These are phyloP conservation scores for Calonectria pseudoturangicola DNA, from an alignment of 2,329 filamentous ascomycete species.

Conservation along the genomic window DNA sequence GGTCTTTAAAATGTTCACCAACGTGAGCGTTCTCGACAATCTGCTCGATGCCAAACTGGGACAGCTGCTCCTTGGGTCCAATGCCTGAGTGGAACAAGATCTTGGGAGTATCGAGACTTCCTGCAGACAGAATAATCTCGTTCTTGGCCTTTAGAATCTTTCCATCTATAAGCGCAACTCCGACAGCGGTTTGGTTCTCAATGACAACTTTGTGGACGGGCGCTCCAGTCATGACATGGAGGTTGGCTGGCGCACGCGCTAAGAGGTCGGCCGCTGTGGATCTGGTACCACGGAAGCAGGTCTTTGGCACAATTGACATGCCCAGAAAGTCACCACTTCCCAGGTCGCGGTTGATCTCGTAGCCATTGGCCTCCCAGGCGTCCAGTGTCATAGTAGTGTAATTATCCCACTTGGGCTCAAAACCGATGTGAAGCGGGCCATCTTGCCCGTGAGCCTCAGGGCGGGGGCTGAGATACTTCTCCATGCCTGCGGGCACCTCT, in stretches of 20 bases:
- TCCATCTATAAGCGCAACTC: constrained; percentile 41
- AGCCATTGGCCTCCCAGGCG: constrained; percentile 41
- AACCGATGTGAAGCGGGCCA: constrained; percentile 42
- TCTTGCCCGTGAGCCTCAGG: constrained; percentile 38
- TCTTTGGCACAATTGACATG: constrained; percentile 40
- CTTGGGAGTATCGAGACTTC: constrained; percentile 44
- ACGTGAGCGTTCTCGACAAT: constrained; percentile 35
- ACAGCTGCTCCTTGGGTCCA: constrained; percentile 33
- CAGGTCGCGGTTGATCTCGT: constrained; percentile 40
- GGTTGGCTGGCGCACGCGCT: constrained; percentile 30
- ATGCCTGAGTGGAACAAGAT: constrained; percentile 47
- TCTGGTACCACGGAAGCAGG: constrained; percentile 40
- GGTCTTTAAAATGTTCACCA: constrained; percentile 42
- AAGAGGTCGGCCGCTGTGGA: constrained; percentile 40
- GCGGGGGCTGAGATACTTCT: constrained; percentile 41
- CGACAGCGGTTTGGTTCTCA: constrained; percentile 26
- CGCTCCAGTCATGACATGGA: constrained; percentile 37
- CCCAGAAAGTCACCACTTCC: constrained; percentile 42
- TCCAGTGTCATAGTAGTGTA: constrained; percentile 41
- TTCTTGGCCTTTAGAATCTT: constrained; percentile 33
- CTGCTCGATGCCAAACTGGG: constrained; percentile 25
- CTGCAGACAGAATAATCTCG: constrained; percentile 44
- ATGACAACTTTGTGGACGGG: constrained; percentile 40
- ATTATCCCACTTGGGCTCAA: constrained; percentile 43
- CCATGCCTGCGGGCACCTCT: constrained; percentile 40